A percentile compares a stretch with the other conserved stretches of the same genome.
These are phyloP conservation scores for Echium plantagineum DNA, from an alignment of 257 asterid genomes.

Conservation along the genomic window DNA sequence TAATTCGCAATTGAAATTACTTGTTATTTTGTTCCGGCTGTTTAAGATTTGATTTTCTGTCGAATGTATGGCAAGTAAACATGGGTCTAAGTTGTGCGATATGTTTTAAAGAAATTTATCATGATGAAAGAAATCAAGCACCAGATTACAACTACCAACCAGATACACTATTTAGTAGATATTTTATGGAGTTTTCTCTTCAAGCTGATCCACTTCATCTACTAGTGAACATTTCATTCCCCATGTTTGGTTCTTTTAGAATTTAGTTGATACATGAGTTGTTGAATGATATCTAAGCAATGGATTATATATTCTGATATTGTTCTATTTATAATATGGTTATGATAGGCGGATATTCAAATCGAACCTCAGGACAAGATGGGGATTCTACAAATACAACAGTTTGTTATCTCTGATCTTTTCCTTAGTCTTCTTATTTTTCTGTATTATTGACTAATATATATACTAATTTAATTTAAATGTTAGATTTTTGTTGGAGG, in stretches of 20 bases:
- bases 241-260: not conserved
- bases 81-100: not conserved
- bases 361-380: constrained; percentile 59
- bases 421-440: constrained; percentile 5
- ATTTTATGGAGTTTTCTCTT: not conserved
- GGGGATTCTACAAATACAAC: constrained; percentile 83
- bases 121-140: not conserved
- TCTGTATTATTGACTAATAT: constrained; percentile 14
- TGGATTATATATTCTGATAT: not conserved
- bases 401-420: constrained; percentile 40
- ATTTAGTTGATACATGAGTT: too few relatives aligned
- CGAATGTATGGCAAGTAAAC: not conserved
- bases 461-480: not conserved
- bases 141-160: not conserved
- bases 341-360: constrained; percentile 60
- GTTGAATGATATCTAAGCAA: too few relatives aligned
- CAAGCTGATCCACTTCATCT: not conserved
- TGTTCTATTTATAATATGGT: constrained; percentile 9
- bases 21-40: not conserved
- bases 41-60: not conserved
- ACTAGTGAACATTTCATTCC: not conserved
- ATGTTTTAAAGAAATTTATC: not conserved
- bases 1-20: not conserved
- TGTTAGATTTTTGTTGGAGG: constrained; percentile 92
- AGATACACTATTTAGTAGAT: too few relatives aligned